Percentiles rank a stretch among this genome's conserved stretches.
phyloP scores from a whole-genome alignment of 2,329 filamentous ascomycete genomes.

The Arachnomyces sp. region DNA sequence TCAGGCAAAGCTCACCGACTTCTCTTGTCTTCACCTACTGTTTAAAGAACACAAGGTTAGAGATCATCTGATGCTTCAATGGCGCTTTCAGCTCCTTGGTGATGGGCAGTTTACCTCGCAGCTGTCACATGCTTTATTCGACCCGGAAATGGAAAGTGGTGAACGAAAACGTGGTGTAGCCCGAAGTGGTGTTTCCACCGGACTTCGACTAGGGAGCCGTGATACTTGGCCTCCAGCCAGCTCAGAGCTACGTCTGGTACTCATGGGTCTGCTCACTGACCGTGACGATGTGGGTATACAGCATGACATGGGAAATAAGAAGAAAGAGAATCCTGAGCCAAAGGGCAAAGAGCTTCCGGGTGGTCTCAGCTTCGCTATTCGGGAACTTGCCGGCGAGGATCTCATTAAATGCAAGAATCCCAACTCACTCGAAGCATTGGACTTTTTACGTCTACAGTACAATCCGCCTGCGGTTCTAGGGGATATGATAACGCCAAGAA shows the following conservation, averaged over 20 bases:
- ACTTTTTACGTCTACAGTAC: slow-evolving; percentile 85
- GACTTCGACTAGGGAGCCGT: slow-evolving; percentile 71
- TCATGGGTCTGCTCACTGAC: slow-evolving; percentile 79
- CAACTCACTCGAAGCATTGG: slow-evolving; percentile 76
- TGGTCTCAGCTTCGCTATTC: slow-evolving; percentile 73
- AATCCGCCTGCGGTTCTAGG: slow-evolving; percentile 64
- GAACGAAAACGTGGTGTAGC: slow-evolving; percentile 65
- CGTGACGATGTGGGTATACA: slow-evolving; percentile 47
- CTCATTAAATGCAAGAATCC: slow-evolving; percentile 78
- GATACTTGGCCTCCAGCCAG: slow-evolving; percentile 89
- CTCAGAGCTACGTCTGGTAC: slow-evolving; percentile 79
- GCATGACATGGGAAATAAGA: slow-evolving; percentile 14
- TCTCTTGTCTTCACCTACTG: slow-evolving; percentile 66
- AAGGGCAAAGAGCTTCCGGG: slow-evolving; percentile 50
- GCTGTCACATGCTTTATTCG: slow-evolving; percentile 76
- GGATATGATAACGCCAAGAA: slow-evolving; percentile 62
- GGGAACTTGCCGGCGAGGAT: slow-evolving; percentile 69
- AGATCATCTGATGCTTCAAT: slow-evolving; percentile 66
- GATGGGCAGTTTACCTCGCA: slow-evolving; percentile 76
- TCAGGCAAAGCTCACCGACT: slow-evolving; percentile 71
- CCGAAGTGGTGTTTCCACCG: slow-evolving; percentile 64
- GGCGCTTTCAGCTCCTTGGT: slow-evolving; percentile 73
- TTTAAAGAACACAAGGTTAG: slow-evolving; percentile 67
- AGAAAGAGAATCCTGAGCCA: slow-evolving; percentile 14
- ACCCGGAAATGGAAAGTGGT: slow-evolving; percentile 70